phyloP scores from a whole-genome alignment of 345 rosid genomes.

The Sonneratia caseolaris region DNA sequence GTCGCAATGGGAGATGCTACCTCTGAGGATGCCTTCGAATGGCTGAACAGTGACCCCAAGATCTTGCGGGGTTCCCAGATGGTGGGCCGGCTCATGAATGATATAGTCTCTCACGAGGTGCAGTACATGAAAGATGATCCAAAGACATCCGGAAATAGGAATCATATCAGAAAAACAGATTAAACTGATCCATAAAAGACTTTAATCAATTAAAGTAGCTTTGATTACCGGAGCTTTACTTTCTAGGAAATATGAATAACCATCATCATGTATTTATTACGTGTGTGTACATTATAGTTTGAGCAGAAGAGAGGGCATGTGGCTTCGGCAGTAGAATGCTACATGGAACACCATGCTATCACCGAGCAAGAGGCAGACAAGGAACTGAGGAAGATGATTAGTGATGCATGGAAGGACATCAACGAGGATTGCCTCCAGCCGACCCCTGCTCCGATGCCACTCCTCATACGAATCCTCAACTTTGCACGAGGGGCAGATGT shows the following conservation, averaged over 20 bases:
- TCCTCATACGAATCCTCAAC: constrained; percentile 16
- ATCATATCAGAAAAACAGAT: too few species aligned
- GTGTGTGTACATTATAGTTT: not conserved
- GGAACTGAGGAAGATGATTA: constrained; percentile 3
- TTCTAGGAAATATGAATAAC: too few species aligned
- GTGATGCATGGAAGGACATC: constrained; percentile 16
- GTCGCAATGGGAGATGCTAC: constrained; percentile 1
- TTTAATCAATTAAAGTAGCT: too few species aligned
- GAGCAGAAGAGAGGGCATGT: constrained; percentile 17
- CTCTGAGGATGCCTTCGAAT: constrained; percentile 7
- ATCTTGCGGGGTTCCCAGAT: constrained; percentile 1
- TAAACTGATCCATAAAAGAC: too few species aligned
- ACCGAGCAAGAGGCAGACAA: constrained; percentile 8
- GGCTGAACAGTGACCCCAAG: not conserved
- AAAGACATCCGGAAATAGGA: too few species aligned
- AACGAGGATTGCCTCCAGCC: not conserved
- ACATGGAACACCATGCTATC: constrained; percentile 3
- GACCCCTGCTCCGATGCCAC: constrained; percentile 5
- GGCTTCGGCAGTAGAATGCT: constrained; percentile 16
- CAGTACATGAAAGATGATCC: not conserved
- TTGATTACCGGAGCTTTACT: too few species aligned
- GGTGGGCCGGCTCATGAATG: not conserved
- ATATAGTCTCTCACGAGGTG: constrained; percentile 2
- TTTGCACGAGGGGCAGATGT: constrained; percentile 10
- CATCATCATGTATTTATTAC: too few species aligned